Percentiles rank a stretch among this genome's conserved stretches.
Conservation (phyloP, 2,329 filamentous ascomycete genomes). For the Botryosphaeria dothidea region DNA sequence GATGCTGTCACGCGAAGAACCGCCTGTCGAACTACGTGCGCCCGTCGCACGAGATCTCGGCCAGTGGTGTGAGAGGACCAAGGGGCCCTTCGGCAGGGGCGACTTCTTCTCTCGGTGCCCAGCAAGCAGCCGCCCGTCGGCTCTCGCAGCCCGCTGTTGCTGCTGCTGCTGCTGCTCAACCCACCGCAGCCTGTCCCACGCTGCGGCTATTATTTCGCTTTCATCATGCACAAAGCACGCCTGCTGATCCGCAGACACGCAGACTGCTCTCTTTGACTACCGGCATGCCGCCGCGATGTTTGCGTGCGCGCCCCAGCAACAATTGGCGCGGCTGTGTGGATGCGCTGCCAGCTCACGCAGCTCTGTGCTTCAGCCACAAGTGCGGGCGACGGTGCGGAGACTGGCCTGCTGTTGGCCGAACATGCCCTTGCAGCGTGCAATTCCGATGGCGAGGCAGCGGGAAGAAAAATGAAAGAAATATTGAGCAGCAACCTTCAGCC, state of each 20-base stretch:
- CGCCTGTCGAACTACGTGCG: neutral
- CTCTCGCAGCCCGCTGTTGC: neutral
- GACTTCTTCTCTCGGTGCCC: neutral
- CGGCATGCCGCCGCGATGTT: conserved; percentile 16
- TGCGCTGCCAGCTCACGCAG: conserved; percentile 12
- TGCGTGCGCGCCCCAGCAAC: conserved; percentile 8
- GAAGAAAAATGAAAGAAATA: conserved; percentile 24
- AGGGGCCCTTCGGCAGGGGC: neutral
- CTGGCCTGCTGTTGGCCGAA: conserved; percentile 23
- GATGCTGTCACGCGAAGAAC: conserved; percentile 8
- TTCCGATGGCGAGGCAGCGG: conserved; percentile 26
- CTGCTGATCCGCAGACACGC: conserved; percentile 7
- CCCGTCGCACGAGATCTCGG: conserved; percentile 8
- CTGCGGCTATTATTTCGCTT: conserved; percentile 4
- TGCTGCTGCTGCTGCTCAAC: neutral
- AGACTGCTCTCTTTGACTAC: conserved; percentile 10
- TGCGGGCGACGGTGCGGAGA: conserved; percentile 19
- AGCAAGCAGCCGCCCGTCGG: neutral
- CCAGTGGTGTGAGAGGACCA: conserved; percentile 14
- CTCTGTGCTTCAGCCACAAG: conserved; percentile 10
- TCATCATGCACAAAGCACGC: conserved; percentile 17
- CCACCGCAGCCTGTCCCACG: neutral
- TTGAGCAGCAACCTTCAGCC: neutral
- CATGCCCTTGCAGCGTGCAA: conserved; percentile 21
- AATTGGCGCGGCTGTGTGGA: conserved; percentile 8